phyloP scores from a whole-genome alignment of 176 grass and related monocot species.

The Pontederia paniculata region DNA sequence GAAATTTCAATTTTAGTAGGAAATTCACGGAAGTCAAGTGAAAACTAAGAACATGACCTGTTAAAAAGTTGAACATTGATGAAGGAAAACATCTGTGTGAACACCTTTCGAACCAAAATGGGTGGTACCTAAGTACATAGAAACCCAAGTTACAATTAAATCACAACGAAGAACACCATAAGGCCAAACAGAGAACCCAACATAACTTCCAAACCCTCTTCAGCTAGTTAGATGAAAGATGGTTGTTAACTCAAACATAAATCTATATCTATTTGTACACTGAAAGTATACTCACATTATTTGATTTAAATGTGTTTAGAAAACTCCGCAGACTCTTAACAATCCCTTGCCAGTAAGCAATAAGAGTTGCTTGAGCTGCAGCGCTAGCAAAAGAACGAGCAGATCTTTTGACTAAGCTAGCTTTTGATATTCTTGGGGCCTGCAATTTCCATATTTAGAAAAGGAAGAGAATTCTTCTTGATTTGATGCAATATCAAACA shows the following conservation, averaged over 20 bases:
- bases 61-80: slow-evolving; percentile 99
- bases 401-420: slow-evolving; percentile 81
- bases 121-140: slow-evolving; percentile 62
- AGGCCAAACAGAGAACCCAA: neutral
- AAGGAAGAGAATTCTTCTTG: neutral
- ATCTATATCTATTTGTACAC: too few relatives aligned
- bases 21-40: slow-evolving; percentile 4
- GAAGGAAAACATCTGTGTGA: slow-evolving; percentile 94
- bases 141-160: slow-evolving; percentile 6
- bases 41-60: slow-evolving; percentile 43
- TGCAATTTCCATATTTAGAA: slow-evolving; percentile 8
- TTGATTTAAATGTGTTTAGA: slow-evolving; percentile 74
- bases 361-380: slow-evolving; percentile 76
- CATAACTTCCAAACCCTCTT: too few relatives aligned
- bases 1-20: neutral
- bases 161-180: slow-evolving; percentile 5
- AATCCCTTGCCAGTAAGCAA: slow-evolving; percentile 95
- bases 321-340: slow-evolving; percentile 83
- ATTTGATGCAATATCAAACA: neutral
- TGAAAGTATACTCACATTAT: slow-evolving; percentile 49
- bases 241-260: neutral
- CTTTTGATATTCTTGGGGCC: slow-evolving; percentile 86
- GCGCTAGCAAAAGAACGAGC: slow-evolving; percentile 86
- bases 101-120: slow-evolving; percentile 86
- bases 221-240: too few relatives aligned